These are phyloP conservation scores for Aspergillus carbonarius DNA, from an alignment of 2,329 filamentous ascomycete species.

Conservation along the genomic window DNA sequence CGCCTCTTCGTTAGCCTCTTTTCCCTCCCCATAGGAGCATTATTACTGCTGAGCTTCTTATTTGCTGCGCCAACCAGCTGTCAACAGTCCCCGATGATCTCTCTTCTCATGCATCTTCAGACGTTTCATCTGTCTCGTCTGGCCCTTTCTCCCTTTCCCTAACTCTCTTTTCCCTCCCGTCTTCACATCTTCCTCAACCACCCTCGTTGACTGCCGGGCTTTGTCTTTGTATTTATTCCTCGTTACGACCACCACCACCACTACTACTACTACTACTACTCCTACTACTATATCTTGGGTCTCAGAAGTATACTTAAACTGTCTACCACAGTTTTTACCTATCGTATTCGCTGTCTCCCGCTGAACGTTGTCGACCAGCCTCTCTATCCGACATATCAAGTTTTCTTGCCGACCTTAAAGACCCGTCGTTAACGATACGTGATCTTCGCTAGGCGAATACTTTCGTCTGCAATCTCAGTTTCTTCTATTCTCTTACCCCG, in stretches of 20 bases:
- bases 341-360: neutral
- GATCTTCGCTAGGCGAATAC: neutral
- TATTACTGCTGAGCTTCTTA: constrained; percentile 20
- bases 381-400: neutral
- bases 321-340: neutral
- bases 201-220: neutral
- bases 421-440: neutral
- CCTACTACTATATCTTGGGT: neutral
- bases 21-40: constrained; percentile 10
- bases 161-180: constrained; percentile 15
- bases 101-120: constrained; percentile 22
- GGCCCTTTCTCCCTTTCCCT: constrained; percentile 9
- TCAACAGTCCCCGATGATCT: constrained; percentile 26
- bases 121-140: constrained; percentile 23
- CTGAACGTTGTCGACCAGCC: neutral
- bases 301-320: neutral
- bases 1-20: constrained; percentile 18
- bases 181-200: neutral
- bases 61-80: constrained; percentile 25
- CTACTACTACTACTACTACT: too few relatives aligned
- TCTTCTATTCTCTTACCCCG: neutral
- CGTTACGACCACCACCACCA: neutral
- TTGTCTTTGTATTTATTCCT: neutral
- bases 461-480: neutral
- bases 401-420: neutral